Conservation (phyloP, 2,329 filamentous ascomycete genomes). For the Fusarium sacchari region DNA sequence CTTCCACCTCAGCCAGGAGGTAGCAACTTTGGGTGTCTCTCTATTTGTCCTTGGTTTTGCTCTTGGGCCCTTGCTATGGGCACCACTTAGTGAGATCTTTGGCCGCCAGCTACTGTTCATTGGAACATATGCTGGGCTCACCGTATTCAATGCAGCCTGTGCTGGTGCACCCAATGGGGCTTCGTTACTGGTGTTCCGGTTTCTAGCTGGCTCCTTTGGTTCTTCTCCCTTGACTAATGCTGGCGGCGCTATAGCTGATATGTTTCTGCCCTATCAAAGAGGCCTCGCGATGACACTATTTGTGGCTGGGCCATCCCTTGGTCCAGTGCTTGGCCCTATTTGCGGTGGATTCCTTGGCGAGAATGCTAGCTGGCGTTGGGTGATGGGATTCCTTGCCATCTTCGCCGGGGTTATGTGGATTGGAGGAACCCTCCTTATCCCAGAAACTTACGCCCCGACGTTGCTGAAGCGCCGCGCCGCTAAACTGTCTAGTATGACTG, state of each 20-base stretch:
- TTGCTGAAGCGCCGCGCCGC: not conserved
- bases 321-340: not conserved
- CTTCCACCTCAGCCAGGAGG: not conserved
- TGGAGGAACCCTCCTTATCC: not conserved
- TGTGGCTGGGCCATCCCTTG: not conserved
- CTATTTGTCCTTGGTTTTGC: not conserved
- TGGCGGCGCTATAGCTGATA: not conserved
- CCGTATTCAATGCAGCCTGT: not conserved
- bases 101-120: not conserved
- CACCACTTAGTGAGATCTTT: not conserved
- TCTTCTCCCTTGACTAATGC: not conserved
- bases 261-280: not conserved
- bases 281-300: not conserved
- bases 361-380: not conserved
- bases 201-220: not conserved
- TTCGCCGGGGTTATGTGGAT: not conserved
- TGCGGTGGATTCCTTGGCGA: not conserved
- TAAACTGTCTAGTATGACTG: not conserved
- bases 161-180: not conserved
- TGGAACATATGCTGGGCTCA: not conserved
- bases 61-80: not conserved
- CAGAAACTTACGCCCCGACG: not conserved
- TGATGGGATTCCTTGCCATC: not conserved
- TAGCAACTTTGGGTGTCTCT: not conserved
- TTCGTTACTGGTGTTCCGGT: not conserved